phyloP scores from a whole-genome alignment of 208 protist genomes.

The Trichomonas gallinae region DNA sequence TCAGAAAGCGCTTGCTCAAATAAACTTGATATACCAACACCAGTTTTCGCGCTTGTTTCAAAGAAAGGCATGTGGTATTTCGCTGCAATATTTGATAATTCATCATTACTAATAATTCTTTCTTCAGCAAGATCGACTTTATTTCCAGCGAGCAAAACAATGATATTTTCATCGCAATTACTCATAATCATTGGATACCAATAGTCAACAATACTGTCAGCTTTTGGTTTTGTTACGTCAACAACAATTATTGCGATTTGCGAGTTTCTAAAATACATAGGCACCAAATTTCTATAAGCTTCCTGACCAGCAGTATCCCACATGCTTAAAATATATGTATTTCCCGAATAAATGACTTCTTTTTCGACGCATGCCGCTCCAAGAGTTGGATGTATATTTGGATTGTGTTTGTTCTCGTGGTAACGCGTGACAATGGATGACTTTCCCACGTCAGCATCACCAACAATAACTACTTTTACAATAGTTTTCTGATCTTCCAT shows the following conservation, averaged over 20 bases:
- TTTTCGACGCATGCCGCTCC: neutral
- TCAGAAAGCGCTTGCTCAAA: neutral
- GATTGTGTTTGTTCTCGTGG: neutral
- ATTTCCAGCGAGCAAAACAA: neutral
- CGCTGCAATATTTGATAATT: neutral
- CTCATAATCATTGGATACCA: neutral
- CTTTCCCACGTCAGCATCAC: neutral
- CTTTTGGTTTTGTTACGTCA: neutral
- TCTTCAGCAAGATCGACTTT: neutral
- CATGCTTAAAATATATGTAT: neutral
- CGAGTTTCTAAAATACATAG: neutral
- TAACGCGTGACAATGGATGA: neutral
- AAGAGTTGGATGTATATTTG: neutral
- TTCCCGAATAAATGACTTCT: neutral
- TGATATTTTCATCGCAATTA: neutral
- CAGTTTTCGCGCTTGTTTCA: neutral
- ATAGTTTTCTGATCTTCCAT: neutral
- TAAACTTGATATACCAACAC: neutral
- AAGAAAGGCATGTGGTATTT: neutral
- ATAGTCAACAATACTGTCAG: neutral
- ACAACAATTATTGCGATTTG: neutral
- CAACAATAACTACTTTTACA: neutral
- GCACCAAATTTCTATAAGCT: neutral
- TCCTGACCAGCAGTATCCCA: neutral
- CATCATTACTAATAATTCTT: neutral